These are phyloP conservation scores for Termitomyces sp. DNA, from an alignment of 768 basidiomycete genomes.

Conservation along the genomic window DNA sequence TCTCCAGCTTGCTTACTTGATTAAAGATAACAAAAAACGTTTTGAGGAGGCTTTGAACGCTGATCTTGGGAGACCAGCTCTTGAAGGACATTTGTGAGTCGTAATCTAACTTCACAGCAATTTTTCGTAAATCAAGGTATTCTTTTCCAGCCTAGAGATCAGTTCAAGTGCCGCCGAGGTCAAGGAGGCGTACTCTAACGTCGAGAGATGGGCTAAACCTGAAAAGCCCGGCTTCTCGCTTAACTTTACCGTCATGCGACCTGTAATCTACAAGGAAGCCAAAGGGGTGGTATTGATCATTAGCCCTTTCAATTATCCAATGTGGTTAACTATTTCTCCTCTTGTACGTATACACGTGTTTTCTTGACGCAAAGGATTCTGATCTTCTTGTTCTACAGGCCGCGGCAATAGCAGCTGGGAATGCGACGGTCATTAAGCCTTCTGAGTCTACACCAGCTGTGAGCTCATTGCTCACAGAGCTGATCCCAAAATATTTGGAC, in stretches of 20 bases:
- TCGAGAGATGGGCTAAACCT: conserved; percentile 74
- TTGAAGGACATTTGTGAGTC: conserved; percentile 51
- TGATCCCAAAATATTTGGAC: conserved; percentile 76
- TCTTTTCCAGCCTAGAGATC: conserved; percentile 53
- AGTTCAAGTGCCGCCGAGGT: conserved; percentile 45
- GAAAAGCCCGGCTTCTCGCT: conserved; percentile 51
- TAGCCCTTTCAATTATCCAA: conserved; percentile 71
- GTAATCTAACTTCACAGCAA: neutral
- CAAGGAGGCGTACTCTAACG: conserved; percentile 49
- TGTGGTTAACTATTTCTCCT: conserved; percentile 54
- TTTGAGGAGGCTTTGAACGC: conserved; percentile 52
- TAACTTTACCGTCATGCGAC: conserved; percentile 54
- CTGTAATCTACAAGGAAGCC: conserved; percentile 66
- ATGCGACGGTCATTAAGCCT: conserved; percentile 67
- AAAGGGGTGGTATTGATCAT: conserved; percentile 74
- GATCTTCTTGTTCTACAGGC: conserved; percentile 23
- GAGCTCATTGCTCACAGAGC: conserved; percentile 55
- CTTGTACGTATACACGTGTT: conserved; percentile 34
- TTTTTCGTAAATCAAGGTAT: neutral
- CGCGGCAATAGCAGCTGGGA: conserved; percentile 79
- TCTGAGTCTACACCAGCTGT: conserved; percentile 62
- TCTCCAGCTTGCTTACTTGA: conserved; percentile 64
- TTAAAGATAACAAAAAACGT: conserved; percentile 65
- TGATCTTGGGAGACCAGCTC: conserved; percentile 60
- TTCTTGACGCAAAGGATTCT: neutral